Conservation (phyloP, 2,329 filamentous ascomycete species). For the Thermomyces lanuginosus region DNA sequence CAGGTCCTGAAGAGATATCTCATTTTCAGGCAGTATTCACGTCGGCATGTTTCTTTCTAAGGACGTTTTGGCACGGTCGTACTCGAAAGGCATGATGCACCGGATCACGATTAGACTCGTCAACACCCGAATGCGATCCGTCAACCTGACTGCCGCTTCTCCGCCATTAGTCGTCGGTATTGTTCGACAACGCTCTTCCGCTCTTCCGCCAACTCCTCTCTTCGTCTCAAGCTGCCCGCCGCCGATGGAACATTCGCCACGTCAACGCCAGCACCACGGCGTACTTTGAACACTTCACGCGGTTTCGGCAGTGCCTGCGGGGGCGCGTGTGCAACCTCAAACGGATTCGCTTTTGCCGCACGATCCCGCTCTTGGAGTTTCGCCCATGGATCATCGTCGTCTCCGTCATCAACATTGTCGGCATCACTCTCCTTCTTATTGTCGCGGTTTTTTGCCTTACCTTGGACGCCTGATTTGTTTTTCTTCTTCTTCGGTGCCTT, state of each 20-base stretch:
- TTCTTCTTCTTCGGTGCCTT: constrained; percentile 32
- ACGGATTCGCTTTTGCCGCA: constrained; percentile 21
- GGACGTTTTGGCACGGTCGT: too few relatives aligned
- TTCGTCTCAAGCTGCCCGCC: constrained; percentile 52
- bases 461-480: constrained; percentile 4
- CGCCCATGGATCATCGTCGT: constrained; percentile 63
- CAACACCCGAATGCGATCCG: too few relatives aligned
- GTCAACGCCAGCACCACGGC: constrained; percentile 47
- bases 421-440: constrained; percentile 23
- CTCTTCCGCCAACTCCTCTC: constrained; percentile 56
- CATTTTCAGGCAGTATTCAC: too few relatives aligned
- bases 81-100: too few relatives aligned
- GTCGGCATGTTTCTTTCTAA: too few relatives aligned
- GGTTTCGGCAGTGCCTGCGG: constrained; percentile 51
- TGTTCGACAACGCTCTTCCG: constrained; percentile 55
- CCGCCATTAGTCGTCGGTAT: constrained; percentile 55
- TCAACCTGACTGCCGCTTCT: constrained; percentile 20
- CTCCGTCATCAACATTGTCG: constrained; percentile 30
- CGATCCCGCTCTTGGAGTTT: constrained; percentile 46
- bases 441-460: constrained; percentile 30
- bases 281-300: constrained; percentile 48
- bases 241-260: constrained; percentile 53
- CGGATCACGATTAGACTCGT: too few relatives aligned
- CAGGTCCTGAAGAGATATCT: too few relatives aligned
- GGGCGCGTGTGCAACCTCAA: constrained; percentile 53